Base-by-base conservation (phyloP, 371 early-diverging fungal genomes). In the Actinomortierella wolfii region DNA sequence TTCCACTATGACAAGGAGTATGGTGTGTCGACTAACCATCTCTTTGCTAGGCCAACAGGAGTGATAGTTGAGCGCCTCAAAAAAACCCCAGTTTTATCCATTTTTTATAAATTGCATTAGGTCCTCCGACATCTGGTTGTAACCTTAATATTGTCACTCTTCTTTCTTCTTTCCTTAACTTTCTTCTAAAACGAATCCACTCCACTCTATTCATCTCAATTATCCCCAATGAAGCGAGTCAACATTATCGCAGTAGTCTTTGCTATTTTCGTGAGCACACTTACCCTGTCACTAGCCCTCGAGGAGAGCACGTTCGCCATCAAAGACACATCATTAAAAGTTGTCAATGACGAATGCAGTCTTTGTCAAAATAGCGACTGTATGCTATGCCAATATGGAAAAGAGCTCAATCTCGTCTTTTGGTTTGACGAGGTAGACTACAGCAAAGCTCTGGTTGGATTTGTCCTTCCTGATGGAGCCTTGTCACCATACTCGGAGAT, bases 291-390 rank as follows among this genome's bases (percentile, higher is more conserved):
- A 3, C 13, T n/a, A 6, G 44, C 44, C 2, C n/a, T 20, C 44
- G 20, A 44, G 17, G 20, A 18, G 21, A 57, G 43, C 15, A 56
- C 46, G 1, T 64, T 67, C 11, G 77, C 77, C 2, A 39, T 46
- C 64, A 77, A 77, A 52, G 77, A 77, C 76, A n/a, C n/a, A n/a
- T n/a, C n/a, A n/a, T 75, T 76, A 7, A 77, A 76, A 26, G 68
- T 77, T 44, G 15, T 75, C 77, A 7, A 77, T 75, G 25, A 73
- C 74, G 42, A n/a, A 68, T 64, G n/a, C 62, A 56, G 29, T 55
- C 51, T 20, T 43, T 77, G 77, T 44, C 75, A 74, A 2, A 53
- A 77, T 8, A 23, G 51, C 34, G 64, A 77, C 68, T 77, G 77
- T 66, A 64, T 68, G 53, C 43, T 68, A 39, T 77, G 77, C 54